These are phyloP conservation scores for Phytophthora crassamura DNA, from an alignment of 352 stramenopile genomes.

Conservation along the genomic window DNA sequence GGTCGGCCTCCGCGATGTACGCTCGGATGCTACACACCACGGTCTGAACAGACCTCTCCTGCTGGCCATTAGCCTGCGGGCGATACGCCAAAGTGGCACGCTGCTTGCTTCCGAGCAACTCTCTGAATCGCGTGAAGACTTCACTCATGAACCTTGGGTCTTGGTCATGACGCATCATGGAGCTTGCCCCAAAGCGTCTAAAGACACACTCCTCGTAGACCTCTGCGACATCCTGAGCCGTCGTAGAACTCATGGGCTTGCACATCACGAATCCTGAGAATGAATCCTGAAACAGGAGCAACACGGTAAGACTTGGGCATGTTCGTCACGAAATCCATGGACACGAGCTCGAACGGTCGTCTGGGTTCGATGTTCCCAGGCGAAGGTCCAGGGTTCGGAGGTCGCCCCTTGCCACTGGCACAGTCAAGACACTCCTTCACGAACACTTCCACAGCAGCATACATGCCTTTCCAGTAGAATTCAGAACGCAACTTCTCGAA, in stretches of 20 bases:
- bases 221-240: too few species aligned
- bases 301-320: too few species aligned
- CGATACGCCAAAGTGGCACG: neutral
- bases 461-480: slow-evolving; percentile 11
- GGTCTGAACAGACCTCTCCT: neutral
- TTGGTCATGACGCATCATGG: too few species aligned
- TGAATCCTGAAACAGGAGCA: too few species aligned
- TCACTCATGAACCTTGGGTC: neutral
- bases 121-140: neutral
- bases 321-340: too few species aligned
- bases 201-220: too few species aligned
- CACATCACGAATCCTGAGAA: too few species aligned
- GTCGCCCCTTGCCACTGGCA: neutral
- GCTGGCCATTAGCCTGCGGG: neutral
- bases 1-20: too few species aligned
- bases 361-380: slow-evolving; percentile 8
- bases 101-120: too few species aligned
- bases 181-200: neutral
- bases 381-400: slow-evolving; percentile 6
- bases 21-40: neutral
- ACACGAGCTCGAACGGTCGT: neutral
- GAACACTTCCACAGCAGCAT: neutral
- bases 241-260: too few species aligned
- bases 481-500: slow-evolving; percentile 14
- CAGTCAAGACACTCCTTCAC: neutral